These are phyloP conservation scores for Lepiota subincarnata DNA, from an alignment of 768 basidiomycete genomes.

Conservation along the genomic window DNA sequence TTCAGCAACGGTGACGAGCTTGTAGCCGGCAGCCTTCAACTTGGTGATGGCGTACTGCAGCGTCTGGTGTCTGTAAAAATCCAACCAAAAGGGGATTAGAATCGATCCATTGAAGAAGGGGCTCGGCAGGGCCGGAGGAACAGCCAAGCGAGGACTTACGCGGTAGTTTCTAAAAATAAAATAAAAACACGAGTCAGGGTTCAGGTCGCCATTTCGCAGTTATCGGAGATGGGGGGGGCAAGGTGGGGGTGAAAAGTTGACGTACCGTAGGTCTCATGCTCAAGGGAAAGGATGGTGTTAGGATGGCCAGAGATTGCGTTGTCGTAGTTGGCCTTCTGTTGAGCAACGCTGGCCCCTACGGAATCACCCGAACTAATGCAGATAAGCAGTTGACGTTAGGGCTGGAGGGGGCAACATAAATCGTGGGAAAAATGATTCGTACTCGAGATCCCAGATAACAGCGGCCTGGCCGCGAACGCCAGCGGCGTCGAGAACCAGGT, in stretches of 20 bases:
- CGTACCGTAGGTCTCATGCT: slow-evolving; percentile 30
- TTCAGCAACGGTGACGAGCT: slow-evolving; percentile 33
- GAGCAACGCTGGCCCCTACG: slow-evolving; percentile 3
- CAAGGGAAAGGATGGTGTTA: slow-evolving; percentile 28
- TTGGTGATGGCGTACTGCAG: slow-evolving; percentile 29
- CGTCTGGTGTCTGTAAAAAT: slow-evolving; percentile 23
- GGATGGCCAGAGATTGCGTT: slow-evolving; percentile 18
- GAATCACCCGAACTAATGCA: slow-evolving; percentile 15
- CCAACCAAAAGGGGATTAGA: neutral
- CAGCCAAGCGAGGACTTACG: slow-evolving; percentile 11
- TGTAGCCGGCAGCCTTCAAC: slow-evolving; percentile 32
- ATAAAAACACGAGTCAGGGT: neutral
- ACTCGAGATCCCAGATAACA: slow-evolving; percentile 39
- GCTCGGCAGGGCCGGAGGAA: too few relatives aligned
- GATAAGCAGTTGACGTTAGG: neutral
- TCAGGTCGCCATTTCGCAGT: too few relatives aligned
- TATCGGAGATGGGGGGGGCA: neutral
- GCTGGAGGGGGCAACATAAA: neutral
- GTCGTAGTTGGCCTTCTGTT: slow-evolving; percentile 14
- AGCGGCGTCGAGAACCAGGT: slow-evolving; percentile 30
- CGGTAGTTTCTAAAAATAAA: slow-evolving; percentile 17
- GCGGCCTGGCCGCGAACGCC: slow-evolving; percentile 26
- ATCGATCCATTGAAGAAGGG: neutral
- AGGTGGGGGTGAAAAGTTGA: neutral
- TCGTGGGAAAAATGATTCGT: slow-evolving; percentile 17